Evolutionary conservation across 768 basidiomycete genomes (phyloP).

Genomic region (Gloeophyllum trabeum): DNA sequence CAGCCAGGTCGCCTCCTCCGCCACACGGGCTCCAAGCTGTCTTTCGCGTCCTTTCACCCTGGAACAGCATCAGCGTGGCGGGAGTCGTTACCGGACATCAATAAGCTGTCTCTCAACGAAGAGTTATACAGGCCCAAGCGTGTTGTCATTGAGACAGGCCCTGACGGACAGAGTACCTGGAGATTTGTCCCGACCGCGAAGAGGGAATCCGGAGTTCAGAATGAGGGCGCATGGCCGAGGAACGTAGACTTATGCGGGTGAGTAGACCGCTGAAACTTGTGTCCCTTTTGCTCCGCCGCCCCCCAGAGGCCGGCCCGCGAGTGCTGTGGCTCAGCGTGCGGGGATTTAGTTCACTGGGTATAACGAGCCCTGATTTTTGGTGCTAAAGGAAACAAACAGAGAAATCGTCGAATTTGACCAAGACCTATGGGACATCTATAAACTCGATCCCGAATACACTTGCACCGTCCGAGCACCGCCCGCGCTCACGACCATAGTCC

Average conservation of each 20-base stretch:
- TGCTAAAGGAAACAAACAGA: too few relatives aligned
- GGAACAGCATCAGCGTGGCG: constrained; percentile 34
- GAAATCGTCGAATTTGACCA: constrained; percentile 41
- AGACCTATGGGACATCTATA: constrained; percentile 83
- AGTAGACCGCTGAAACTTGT: constrained; percentile 19
- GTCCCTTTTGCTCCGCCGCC: too few relatives aligned
- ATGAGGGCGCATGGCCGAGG: constrained; percentile 68
- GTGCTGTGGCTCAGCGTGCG: too few relatives aligned
- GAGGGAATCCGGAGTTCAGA: constrained; percentile 38
- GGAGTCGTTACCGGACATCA: constrained; percentile 22
- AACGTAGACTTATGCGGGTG: constrained; percentile 61
- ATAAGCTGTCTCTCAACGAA: constrained; percentile 31
- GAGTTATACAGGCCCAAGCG: constrained; percentile 50
- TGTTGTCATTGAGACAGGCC: constrained; percentile 58
- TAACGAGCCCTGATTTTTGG: too few relatives aligned
- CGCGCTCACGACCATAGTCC: constrained; percentile 16
- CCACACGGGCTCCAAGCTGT: constrained; percentile 42
- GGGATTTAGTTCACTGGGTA: too few relatives aligned
- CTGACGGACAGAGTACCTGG: constrained; percentile 44
- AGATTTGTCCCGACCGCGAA: constrained; percentile 68
- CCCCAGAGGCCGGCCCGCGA: too few relatives aligned
- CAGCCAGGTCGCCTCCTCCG: constrained; percentile 57
- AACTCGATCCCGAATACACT: constrained; percentile 64
- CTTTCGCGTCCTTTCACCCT: constrained; percentile 69
- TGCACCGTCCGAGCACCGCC: constrained; percentile 36